These are phyloP conservation scores for Coelastrella sp. DNA, from an alignment of 139 green algal genomes.

Conservation along the genomic window DNA sequence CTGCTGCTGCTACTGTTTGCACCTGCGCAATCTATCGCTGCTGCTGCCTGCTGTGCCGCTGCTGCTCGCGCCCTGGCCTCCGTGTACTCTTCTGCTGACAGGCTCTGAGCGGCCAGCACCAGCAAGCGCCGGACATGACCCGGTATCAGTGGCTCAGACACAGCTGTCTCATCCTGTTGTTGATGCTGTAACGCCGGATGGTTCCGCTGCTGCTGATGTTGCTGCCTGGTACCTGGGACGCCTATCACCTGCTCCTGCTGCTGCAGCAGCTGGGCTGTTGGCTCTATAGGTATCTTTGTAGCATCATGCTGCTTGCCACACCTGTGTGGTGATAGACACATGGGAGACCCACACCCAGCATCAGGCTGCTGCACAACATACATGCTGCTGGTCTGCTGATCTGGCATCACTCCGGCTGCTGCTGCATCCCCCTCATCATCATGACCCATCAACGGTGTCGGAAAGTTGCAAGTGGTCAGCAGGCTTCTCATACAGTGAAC, in stretches of 20 bases:
- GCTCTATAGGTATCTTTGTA: too few species aligned
- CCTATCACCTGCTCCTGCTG: not conserved
- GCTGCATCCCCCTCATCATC: not conserved
- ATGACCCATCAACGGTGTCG: not conserved
- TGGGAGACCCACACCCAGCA: too few species aligned
- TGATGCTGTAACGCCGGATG: not conserved
- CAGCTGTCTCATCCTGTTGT: not conserved
- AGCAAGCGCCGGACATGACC: not conserved
- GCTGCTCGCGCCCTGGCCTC: not conserved
- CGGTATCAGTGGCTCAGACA: not conserved
- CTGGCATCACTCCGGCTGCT: not conserved
- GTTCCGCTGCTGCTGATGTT: conserved; percentile 1
- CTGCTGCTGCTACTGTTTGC: conserved; percentile 3
- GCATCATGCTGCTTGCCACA: not conserved
- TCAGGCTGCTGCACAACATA: not conserved
- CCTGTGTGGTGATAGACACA: not conserved
- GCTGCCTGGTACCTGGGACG: not conserved
- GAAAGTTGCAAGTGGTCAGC: not conserved
- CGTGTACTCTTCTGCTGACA: not conserved
- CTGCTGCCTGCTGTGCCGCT: not conserved
- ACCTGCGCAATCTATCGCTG: not conserved
- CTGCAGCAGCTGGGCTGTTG: not conserved
- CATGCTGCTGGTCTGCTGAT: not conserved
- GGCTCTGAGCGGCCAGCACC: not conserved
- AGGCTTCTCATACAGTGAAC: not conserved